Evolutionary conservation across 306 rosid genomes (phyloP).

Genomic region (Hippophae rhamnoides): DNA sequence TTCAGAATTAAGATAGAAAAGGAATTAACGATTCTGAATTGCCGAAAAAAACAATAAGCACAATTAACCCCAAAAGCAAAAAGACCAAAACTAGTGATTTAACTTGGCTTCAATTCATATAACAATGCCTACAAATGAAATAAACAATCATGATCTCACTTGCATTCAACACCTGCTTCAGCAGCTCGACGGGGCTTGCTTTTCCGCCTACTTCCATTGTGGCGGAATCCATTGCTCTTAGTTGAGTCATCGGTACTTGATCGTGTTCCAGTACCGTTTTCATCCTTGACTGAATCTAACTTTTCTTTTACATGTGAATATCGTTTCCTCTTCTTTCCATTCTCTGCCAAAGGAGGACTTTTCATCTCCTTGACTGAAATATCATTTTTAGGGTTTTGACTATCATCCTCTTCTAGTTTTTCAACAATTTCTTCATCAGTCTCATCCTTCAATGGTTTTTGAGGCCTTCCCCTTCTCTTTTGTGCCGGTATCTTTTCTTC

Average conservation of each 20-base stretch:
- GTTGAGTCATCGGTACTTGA: constrained; percentile 31
- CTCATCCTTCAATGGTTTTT: constrained; percentile 43
- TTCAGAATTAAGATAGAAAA: constrained; percentile 30
- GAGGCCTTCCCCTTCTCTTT: constrained; percentile 53
- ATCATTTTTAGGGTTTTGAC: constrained; percentile 30
- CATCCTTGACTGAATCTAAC: constrained; percentile 37
- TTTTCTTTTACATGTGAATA: constrained; percentile 34
- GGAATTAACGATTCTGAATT: constrained; percentile 26
- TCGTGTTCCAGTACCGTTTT: constrained; percentile 28
- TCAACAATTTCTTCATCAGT: constrained; percentile 35
- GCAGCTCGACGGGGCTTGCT: constrained; percentile 84
- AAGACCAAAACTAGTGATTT: constrained; percentile 22
- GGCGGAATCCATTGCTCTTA: constrained; percentile 55
- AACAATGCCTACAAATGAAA: constrained; percentile 7
- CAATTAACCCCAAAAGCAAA: constrained; percentile 26
- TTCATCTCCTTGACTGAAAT: constrained; percentile 33
- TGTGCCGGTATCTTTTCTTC: constrained; percentile 42
- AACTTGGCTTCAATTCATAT: constrained; percentile 38
- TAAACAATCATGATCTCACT: constrained; percentile 26
- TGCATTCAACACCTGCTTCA: constrained; percentile 90
- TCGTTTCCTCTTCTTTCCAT: constrained; percentile 45
- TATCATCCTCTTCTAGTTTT: constrained; percentile 41
- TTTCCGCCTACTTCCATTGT: constrained; percentile 79
- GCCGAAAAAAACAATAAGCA: constrained; percentile 23
- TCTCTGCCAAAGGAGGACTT: constrained; percentile 29